Conservation (phyloP, 148 eudicot species). For the Suaeda aralocaspica region DNA sequence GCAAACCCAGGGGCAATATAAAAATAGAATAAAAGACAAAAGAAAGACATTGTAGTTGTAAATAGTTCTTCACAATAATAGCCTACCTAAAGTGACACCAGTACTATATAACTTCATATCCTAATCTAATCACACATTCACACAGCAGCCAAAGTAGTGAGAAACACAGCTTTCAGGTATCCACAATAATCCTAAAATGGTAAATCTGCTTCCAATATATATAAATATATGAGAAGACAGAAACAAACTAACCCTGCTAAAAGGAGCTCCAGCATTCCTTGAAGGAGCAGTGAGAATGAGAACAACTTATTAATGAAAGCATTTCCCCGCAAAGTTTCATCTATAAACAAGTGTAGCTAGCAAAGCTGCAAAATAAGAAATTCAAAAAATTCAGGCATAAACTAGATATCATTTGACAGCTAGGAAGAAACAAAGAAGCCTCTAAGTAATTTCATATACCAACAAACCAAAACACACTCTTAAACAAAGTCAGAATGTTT, state of each 20-base stretch:
- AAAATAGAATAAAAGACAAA: not conserved
- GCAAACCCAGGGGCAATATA: not conserved
- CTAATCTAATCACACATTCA: constrained; percentile 13
- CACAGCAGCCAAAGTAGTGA: constrained; percentile 2
- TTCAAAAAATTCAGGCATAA: not conserved
- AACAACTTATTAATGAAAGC: constrained; percentile 9
- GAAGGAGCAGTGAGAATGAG: not conserved
- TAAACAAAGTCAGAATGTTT: too few species aligned
- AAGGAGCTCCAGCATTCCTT: constrained; percentile 16
- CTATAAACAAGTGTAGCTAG: constrained; percentile 13
- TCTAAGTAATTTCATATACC: not conserved
- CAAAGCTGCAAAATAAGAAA: constrained; percentile 10
- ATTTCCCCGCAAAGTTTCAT: not conserved
- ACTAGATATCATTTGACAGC: not conserved
- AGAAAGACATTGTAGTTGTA: not conserved
- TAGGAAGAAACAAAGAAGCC: not conserved
- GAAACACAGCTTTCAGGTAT: constrained; percentile 14
- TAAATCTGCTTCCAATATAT: constrained; percentile 18
- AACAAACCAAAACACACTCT: not conserved
- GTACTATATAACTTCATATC: not conserved
- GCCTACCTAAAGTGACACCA: not conserved
- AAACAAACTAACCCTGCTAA: constrained; percentile 23
- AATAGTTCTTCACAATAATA: not conserved
- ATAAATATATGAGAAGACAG: constrained; percentile 14
- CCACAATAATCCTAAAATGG: constrained; percentile 7